Evolutionary conservation across 768 basidiomycete genomes (phyloP), one percentile per base, ranked within the genome.

Genomic region (Mycena polygramma): DNA sequence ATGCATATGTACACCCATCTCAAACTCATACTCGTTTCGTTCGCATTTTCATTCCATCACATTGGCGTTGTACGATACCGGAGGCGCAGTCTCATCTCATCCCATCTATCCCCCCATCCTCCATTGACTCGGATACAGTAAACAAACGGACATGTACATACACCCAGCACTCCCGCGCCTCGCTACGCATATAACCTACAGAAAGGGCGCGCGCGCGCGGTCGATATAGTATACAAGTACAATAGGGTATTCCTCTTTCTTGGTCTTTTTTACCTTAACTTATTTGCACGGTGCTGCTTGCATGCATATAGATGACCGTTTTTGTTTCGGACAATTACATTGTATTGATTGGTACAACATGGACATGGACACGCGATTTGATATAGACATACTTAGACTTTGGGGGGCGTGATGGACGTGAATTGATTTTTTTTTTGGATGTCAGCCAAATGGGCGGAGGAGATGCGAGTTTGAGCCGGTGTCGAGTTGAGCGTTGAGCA

Each of bases 1-100:
- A 17, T 41, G 55, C 55, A 57, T 57, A 57, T 57, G 55, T 57
- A 57, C 55, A 41, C 15, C 41, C 36, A 57, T 41, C 39, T 41
- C 41, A 15, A 30, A 30, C 15, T 41, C 41, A 41, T 41, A 30
- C 41, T 41, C 41, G 15, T 41, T 41, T 41, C 30, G 30, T 30
- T 30, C 30, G 30, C 30, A 30, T 30, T 41, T 11, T 41, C 10
- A 41, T 7, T 41, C 41, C 41, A 41, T 41, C 41, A 2, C 41
- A 15, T 10, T 10, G 41, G 15, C 41, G 41, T 15, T 41, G 41
- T 41, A 41, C 41, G 41, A 41, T 41, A 41, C 39, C 13, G 10
- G 41, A 41, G 41, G 41, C 41, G 41, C 10, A 10, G 41, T 41
- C 55, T 37, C 54, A 36, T 37, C 54, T 37, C 30, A 55, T 55